A percentile compares a stretch with the other conserved stretches of the same genome.
phyloP scores from a whole-genome alignment of 2,329 filamentous ascomycete genomes.

The Aspergillus versicolor region DNA sequence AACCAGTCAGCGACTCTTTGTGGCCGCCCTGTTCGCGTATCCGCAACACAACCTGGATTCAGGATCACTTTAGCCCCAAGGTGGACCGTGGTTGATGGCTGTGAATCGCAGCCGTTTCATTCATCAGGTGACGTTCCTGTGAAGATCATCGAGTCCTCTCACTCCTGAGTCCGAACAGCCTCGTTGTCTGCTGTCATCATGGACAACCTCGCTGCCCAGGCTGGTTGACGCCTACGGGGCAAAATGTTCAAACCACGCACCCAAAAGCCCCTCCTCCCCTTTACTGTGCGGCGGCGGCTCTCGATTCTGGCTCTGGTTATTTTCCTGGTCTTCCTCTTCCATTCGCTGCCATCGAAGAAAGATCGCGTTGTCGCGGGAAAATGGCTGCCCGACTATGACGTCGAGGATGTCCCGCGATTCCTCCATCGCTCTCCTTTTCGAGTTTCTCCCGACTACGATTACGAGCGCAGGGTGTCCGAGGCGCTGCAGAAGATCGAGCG shows the following conservation, averaged over 20 bases:
- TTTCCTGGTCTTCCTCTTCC: conserved; percentile 5
- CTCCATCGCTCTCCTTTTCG: conserved; percentile 31
- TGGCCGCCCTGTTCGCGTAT: no score
- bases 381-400: conserved; percentile 16
- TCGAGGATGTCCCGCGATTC: conserved; percentile 24
- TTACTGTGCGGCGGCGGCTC: neutral
- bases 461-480: conserved; percentile 24
- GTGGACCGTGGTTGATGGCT: no score
- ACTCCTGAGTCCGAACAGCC: no score
- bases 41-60: no score
- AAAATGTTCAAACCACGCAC: neutral
- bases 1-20: no score
- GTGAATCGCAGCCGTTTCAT: no score
- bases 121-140: no score
- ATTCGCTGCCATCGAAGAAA: conserved; percentile 12
- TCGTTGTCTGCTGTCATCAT: neutral
- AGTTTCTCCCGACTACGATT: conserved; percentile 26
- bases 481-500: conserved; percentile 27
- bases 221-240: neutral
- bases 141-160: no score
- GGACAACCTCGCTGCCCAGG: neutral
- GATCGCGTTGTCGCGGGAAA: neutral
- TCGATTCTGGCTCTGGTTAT: conserved; percentile 7
- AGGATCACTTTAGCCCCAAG: no score
- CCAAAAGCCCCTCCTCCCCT: neutral